Conservation (phyloP, 2,329 filamentous ascomycete genomes). For the Epichloe amarillans region DNA sequence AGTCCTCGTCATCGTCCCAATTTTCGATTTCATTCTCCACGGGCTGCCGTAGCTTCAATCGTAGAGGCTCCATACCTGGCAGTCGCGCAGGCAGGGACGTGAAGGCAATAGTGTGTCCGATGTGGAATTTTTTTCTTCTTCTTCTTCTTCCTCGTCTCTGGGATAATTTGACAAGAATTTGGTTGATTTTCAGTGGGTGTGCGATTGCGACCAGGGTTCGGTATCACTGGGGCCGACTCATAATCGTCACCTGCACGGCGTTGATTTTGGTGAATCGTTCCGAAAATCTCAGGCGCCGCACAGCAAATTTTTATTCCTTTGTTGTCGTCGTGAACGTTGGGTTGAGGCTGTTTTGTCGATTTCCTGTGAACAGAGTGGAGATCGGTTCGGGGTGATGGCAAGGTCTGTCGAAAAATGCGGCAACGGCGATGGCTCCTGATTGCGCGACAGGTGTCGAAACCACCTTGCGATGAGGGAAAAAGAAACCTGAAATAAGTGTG, state of each 20-base stretch:
- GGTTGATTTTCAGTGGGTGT: background rate
- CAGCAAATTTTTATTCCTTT: background rate
- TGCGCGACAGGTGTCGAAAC: background rate
- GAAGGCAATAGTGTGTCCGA: background rate
- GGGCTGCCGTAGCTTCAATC: slow-evolving; percentile 38
- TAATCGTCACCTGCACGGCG: slow-evolving; percentile 8
- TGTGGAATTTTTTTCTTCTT: background rate
- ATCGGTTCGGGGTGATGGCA: background rate
- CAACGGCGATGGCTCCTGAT: background rate
- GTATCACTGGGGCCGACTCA: slow-evolving; percentile 10
- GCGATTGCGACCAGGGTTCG: slow-evolving; percentile 3
- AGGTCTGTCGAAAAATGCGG: background rate
- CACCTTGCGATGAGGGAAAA: background rate
- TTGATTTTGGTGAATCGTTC: background rate
- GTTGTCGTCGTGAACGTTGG: background rate
- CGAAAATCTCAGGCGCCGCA: background rate
- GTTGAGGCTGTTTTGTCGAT: background rate
- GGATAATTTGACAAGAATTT: background rate
- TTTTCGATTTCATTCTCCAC: slow-evolving; percentile 54
- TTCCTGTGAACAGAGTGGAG: background rate
- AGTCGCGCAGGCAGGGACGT: slow-evolving; percentile 7
- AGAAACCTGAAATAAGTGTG: background rate
- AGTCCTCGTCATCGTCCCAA: slow-evolving; percentile 67
- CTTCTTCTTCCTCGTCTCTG: background rate
- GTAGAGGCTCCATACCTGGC: slow-evolving; percentile 38